A percentile compares a stretch with the other conserved stretches of the same genome.
Conservation (phyloP, 352 stramenopile species). For the Globisporangium acanthophoron region DNA sequence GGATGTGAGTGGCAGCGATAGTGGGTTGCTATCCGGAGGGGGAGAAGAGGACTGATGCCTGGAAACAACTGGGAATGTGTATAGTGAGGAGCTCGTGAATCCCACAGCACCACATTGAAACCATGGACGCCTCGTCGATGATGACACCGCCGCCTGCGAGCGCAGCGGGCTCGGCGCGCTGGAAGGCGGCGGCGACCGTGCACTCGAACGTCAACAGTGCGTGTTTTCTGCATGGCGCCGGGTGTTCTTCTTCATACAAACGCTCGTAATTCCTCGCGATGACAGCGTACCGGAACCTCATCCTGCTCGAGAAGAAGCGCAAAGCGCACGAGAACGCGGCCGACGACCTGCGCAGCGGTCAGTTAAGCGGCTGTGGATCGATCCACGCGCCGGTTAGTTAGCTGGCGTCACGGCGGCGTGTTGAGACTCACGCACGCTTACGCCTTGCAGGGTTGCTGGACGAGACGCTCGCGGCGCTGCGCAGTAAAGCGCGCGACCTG, state of each 20-base stretch:
- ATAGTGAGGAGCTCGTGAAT: neutral
- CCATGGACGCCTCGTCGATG: neutral
- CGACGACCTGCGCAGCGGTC: conserved; percentile 27
- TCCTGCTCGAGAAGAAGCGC: conserved; percentile 51
- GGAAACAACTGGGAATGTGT: too few relatives aligned
- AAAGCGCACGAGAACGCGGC: conserved; percentile 40
- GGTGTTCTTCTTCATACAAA: neutral
- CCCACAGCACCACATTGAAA: neutral
- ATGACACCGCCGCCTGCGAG: neutral
- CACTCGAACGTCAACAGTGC: conserved; percentile 21
- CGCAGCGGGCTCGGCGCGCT: neutral
- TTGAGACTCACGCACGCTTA: neutral
- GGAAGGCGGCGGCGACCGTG: conserved; percentile 12
- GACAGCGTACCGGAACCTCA: conserved; percentile 34
- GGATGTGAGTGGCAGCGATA: too few relatives aligned
- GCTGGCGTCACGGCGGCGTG: conserved; percentile 17
- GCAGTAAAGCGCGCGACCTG: conserved; percentile 44
- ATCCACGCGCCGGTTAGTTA: too few relatives aligned
- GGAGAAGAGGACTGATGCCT: too few relatives aligned
- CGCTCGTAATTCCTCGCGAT: neutral
- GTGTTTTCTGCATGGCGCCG: neutral
- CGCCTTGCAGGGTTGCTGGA: conserved; percentile 33
- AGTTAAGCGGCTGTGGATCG: conserved; percentile 1
- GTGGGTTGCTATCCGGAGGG: too few relatives aligned
- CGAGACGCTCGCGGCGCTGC: conserved; percentile 48